Base-by-base conservation (phyloP, 441 rosid species). In the Macaranga tanarius region DNA sequence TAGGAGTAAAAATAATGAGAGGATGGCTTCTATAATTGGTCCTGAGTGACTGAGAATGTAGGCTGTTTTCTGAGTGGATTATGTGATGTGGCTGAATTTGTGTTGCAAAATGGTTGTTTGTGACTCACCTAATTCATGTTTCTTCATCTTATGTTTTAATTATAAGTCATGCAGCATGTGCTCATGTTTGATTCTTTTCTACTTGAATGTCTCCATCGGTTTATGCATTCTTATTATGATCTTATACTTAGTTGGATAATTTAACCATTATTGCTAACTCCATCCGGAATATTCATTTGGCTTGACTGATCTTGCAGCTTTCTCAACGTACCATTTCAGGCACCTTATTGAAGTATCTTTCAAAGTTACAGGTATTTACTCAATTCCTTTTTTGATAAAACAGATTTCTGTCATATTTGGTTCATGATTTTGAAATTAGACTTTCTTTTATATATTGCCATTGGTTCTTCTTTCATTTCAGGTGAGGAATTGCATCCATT, bases 281-380 rank as follows among this genome's bases (percentile, higher is more conserved):
- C 57, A 42, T 78, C 60, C 75, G 75, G 67, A 75, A 57, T 69
- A 70, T 34, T 44, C 61, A 67, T 71, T 20, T 50, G 65, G 75
- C 71, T 69, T 57, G 54, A 74, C 80, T 84, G 72, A 62, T 59
- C 54, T 83, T 88, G 80, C 97, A 96, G 98, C 98, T 96, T 73
- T 92, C 98, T 71, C 98, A 92, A 75, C 95, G 98, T 73, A 93
- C 99, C 55, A 80, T 96, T 66, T 93, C 99, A 20, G 88, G 97
- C 76, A 88, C 98, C 71, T 85, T 96, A 62, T 82, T 96, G 83
- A 93, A 96, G 83, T 87, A 89, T 84, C 97, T 96, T 72, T 93
- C 99, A 73, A 93, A 96, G 88, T 78, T 93, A 77, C 98, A 96
- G 97, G 99, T 96, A 79, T 57, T 69, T 66, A 44, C 45, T 80